Evolutionary conservation across 257 asterid genomes (phyloP), one percentile per base, ranked within the genome.

Genomic region (Gentiana dahurica): DNA sequence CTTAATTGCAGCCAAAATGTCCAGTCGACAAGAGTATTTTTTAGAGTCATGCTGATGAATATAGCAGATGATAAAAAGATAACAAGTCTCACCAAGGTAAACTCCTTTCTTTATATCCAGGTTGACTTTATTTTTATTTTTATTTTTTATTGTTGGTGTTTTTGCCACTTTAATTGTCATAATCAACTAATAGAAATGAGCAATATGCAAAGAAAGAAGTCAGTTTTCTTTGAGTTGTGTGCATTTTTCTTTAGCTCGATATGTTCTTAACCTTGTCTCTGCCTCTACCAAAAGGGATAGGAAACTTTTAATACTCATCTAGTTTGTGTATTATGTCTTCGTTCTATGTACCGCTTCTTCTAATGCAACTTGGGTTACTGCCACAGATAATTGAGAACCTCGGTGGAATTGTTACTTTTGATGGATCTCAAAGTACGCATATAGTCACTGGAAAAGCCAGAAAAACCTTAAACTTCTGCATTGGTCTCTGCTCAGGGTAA

Each of bases 401-500:
- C 45, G 98, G 96, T 41, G 96, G 98, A 70, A 68, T 55, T 70
- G 98, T 87, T 68, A 76, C 95, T 64, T 71, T 76, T 58, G 89
- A 85, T 64, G 98, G 98, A 72, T 75, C 69, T 60, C 36, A 34
- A 60, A 74, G 87, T 86, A 82, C 98, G 48, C 98, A 91, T 68
- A 72, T 91, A 35, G 77, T 87, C 68, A 79, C 98, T 0, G 94
- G 96, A 63, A 76, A 82, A 85, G 94, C 73, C 62, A 80, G 98
- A 64, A 71, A 61, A 75, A 91, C 98, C 9, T 65, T 78, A 45
- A 87, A 91, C 63, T 87, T 91, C 77, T 91, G 96, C 74, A 75
- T 71, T 9, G 96, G 94, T 65, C 91, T 91, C 76, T 82, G 96
- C 75, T 87, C 98, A 67, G 98, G 96, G 98, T 87, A 64, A 72